These are phyloP conservation scores for Malassezia yamatoensis DNA, from an alignment of 1,284 basidiomycete species.

Conservation along the genomic window DNA sequence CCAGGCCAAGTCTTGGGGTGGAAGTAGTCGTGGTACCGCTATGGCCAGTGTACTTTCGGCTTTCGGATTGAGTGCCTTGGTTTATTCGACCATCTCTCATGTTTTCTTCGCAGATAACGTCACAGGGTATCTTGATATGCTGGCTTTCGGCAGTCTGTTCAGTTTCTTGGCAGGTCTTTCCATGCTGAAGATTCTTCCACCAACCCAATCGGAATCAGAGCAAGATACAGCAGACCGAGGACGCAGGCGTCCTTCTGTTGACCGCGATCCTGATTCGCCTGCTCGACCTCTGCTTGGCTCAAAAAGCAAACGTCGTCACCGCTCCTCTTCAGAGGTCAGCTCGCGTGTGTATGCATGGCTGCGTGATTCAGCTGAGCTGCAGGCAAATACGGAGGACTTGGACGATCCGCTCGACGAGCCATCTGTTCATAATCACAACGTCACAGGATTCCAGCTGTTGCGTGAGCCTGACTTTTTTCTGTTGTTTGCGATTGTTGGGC, in stretches of 20 bases:
- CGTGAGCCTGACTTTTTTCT: conserved; percentile 62
- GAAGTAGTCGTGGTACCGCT: conserved; percentile 55
- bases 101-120: conserved; percentile 62
- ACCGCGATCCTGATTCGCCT: neutral
- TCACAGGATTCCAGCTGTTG: conserved; percentile 54
- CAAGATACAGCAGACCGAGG: neutral
- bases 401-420: conserved; percentile 3
- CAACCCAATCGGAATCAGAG: conserved; percentile 10
- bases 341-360: conserved; percentile 25
- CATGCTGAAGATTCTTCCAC: conserved; percentile 57
- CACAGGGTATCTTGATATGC: conserved; percentile 59
- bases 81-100: conserved; percentile 63
- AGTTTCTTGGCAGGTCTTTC: conserved; percentile 62
- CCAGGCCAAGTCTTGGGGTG: conserved; percentile 41
- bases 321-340: conserved; percentile 31
- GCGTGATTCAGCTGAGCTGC: neutral
- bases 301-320: conserved; percentile 7
- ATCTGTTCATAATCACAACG: conserved; percentile 38
- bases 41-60: conserved; percentile 67
- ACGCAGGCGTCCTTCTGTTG: neutral
- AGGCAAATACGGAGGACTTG: neutral
- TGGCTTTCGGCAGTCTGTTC: conserved; percentile 61
- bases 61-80: conserved; percentile 72
- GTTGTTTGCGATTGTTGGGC: conserved; percentile 60
- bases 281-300: neutral